A percentile compares a stretch with the other conserved stretches of the same genome.
Conservation (phyloP, 768 basidiomycete species). For the Harrya chromipes region DNA sequence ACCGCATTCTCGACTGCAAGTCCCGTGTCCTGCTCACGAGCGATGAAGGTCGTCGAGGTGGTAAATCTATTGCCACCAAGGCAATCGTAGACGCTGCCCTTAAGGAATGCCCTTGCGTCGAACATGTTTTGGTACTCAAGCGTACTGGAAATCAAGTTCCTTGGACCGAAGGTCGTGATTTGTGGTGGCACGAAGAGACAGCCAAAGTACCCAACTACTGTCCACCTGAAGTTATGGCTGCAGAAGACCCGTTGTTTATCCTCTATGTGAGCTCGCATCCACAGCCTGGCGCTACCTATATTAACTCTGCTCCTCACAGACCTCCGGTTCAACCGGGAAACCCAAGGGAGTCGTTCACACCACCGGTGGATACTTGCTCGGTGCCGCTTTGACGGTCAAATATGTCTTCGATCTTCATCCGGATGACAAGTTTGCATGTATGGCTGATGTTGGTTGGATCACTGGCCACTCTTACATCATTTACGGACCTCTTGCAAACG, state of each 20-base stretch:
- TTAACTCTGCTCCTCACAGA: constrained; percentile 44
- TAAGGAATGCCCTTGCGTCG: constrained; percentile 77
- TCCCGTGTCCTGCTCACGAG: constrained; percentile 91
- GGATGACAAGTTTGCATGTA: constrained; percentile 95
- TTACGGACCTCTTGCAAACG: constrained; percentile 90
- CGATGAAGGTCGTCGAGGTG: constrained; percentile 92
- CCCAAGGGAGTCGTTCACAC: constrained; percentile 97
- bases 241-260: constrained; percentile 98
- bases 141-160: constrained; percentile 82
- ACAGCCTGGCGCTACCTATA: neutral
- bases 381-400: constrained; percentile 89
- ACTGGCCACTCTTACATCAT: constrained; percentile 97
- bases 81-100: constrained; percentile 91
- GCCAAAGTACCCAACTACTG: constrained; percentile 84
- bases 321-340: constrained; percentile 91
- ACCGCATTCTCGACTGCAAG: constrained; percentile 86
- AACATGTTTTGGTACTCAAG: constrained; percentile 87
- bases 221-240: constrained; percentile 79
- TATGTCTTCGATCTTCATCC: constrained; percentile 97
- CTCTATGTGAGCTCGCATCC: constrained; percentile 73
- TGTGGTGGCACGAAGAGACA: constrained; percentile 96
- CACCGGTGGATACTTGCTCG: constrained; percentile 86
- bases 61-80: constrained; percentile 93
- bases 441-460: constrained; percentile 99
- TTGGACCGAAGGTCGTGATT: constrained; percentile 81